Evolutionary conservation across 75 land plant species (phyloP), one percentile per base, ranked within the genome.

Genomic region (Cupressus sempervirens): DNA sequence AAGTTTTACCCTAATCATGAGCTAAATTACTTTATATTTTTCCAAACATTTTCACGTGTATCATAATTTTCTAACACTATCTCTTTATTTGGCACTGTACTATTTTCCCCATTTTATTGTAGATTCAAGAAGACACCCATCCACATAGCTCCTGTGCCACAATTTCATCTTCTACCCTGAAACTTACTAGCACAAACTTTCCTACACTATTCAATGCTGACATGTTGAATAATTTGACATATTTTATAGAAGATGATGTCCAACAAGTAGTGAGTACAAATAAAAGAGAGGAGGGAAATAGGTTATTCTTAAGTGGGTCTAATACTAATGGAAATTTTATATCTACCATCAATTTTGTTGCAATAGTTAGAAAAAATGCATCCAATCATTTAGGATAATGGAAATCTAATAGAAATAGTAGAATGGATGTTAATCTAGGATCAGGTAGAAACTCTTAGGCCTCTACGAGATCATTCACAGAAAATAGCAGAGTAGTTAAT

Each of bases 51-150:
- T 16, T 74, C 26, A 6, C 36, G 65, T 13, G 56, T 50, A 15
- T 6, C 83, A 30, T 82, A n/a, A 26, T 82, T 82, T 35, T 18
- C 76, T 74, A 16, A 74, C 15, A 29, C 76, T 11, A 0, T 74
- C 15, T 34, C 20, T 30, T 82, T 18, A 43, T 82, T 83, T 83
- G 84, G 58, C 81, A 79, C n/a, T 13, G 32, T 29, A 16, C 54
- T 85, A n/a, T 85, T 43, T 6, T 30, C 30, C 34, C 52, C 48
- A 82, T 84, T 50, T 85, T 26, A 34, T 76, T 91, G 85, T 88
- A 93, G 97, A 91, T 95, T 89, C 95, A 97, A 86, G 93, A 90
- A 62, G 95, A 95, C 83, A 89, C 84, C 83, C 91, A 87, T 35
- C 84, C 90, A 53, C 83, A 41, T 77, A 92, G 85, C 84, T 90